A percentile compares a stretch with the other conserved stretches of the same genome.
Evolutionary conservation across 2,329 filamentous ascomycete genomes (phyloP).

Genomic region (Colletotrichum acutatum): DNA sequence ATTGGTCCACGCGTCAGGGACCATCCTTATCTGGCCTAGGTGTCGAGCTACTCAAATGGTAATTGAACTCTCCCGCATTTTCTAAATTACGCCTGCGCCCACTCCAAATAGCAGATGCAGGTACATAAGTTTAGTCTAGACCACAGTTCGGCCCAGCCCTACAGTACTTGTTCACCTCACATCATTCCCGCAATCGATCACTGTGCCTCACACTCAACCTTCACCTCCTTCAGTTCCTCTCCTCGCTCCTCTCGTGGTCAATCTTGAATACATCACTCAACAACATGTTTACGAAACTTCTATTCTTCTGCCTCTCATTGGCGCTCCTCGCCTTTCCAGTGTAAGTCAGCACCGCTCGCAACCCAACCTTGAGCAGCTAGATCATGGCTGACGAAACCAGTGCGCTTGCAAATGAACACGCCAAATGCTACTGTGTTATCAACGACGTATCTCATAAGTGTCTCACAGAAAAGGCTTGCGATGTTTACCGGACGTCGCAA

Average conservation of each 20-base stretch:
- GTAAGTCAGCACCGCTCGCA: neutral
- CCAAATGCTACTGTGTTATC: neutral
- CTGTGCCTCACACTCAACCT: neutral
- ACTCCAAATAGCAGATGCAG: neutral
- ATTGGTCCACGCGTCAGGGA: neutral
- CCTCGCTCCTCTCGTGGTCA: too few species aligned
- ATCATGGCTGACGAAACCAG: neutral
- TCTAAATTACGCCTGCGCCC: neutral
- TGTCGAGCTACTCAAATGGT: neutral
- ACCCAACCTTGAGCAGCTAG: neutral
- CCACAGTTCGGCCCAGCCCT: neutral
- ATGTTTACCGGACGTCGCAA: neutral
- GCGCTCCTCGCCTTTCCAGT: neutral
- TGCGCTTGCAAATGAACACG: constrained; percentile 5
- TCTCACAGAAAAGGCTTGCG: constrained; percentile 13
- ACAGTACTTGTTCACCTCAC: neutral
- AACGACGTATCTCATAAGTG: neutral
- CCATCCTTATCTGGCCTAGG: neutral
- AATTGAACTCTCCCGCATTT: neutral
- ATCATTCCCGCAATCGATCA: neutral
- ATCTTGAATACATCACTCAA: neutral
- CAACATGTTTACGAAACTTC: neutral
- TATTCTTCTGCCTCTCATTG: neutral
- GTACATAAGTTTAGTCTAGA: neutral
- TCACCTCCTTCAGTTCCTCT: neutral